A percentile compares a stretch with the other conserved stretches of the same genome.
Evolutionary conservation across 768 basidiomycete species (phyloP).

Genomic region (Mycena belliarum): DNA sequence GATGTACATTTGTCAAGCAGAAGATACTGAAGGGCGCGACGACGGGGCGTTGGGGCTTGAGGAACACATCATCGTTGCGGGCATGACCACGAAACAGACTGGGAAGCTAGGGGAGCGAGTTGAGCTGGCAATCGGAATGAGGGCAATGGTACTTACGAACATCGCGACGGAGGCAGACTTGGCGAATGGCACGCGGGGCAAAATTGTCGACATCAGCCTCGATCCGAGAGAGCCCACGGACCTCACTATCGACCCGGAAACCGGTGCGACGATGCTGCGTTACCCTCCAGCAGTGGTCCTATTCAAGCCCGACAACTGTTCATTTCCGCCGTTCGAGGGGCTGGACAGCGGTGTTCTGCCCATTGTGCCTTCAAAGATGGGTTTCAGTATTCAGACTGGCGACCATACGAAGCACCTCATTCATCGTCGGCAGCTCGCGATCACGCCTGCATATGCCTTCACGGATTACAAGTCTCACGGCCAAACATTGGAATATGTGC

Average conservation of each 20-base stretch:
- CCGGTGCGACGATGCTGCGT: conserved; percentile 20
- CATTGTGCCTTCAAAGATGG: too few relatives aligned
- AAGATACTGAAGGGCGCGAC: conserved; percentile 26
- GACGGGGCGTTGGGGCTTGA: conserved; percentile 4
- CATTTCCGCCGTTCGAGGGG: too few relatives aligned
- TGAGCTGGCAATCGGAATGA: conserved; percentile 31
- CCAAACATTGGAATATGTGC: conserved; percentile 35
- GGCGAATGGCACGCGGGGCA: conserved; percentile 32
- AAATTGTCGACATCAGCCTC: conserved; percentile 33
- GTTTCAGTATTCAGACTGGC: too few relatives aligned
- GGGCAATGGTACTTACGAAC: conserved; percentile 31
- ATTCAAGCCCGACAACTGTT: too few relatives aligned
- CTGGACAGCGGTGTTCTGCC: too few relatives aligned
- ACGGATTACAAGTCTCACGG: conserved; percentile 45
- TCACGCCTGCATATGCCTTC: conserved; percentile 39
- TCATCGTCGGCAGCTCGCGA: conserved; percentile 33
- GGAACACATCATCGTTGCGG: not conserved
- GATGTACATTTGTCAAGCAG: conserved; percentile 29
- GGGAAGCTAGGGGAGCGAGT: conserved; percentile 21
- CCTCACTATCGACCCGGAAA: conserved; percentile 2
- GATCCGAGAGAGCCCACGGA: conserved; percentile 29
- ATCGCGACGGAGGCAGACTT: conserved; percentile 13
- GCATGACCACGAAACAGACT: not conserved
- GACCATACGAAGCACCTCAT: too few relatives aligned
- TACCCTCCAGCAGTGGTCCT: too few relatives aligned